phyloP scores from a whole-genome alignment of 2,329 filamentous ascomycete genomes.

The Diaporthe eres region DNA sequence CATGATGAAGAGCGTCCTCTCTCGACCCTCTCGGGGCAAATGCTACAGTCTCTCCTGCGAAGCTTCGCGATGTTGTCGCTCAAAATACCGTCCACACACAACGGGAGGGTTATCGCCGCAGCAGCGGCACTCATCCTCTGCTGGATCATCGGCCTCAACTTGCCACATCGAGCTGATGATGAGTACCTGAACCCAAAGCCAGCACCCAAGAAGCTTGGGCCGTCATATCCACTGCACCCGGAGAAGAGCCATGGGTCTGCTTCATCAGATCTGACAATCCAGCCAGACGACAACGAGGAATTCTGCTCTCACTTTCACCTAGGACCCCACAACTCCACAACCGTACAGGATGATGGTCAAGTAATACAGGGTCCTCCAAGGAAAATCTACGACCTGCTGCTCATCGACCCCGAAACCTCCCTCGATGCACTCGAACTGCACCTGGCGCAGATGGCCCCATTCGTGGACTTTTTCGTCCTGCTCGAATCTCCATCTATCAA shows the following conservation, averaged over 20 bases:
- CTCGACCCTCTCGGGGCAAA: not conserved
- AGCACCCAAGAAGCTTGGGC: not conserved
- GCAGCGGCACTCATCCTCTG: slow-evolving; percentile 31
- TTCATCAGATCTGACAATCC: not conserved
- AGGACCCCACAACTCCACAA: slow-evolving; percentile 23
- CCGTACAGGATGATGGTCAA: slow-evolving; percentile 49
- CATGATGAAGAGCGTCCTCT: not conserved
- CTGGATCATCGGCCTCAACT: slow-evolving; percentile 35
- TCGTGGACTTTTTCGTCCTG: slow-evolving; percentile 60
- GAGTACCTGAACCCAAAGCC: not conserved
- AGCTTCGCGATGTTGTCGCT: slow-evolving; percentile 28
- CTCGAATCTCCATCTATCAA: slow-evolving; percentile 51
- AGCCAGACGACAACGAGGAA: not conserved
- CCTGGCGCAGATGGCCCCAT: slow-evolving; percentile 47
- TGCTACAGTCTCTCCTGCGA: not conserved
- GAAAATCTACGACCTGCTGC: slow-evolving; percentile 44
- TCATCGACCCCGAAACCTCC: slow-evolving; percentile 42
- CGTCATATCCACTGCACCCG: too few relatives aligned
- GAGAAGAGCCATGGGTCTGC: slow-evolving; percentile 11
- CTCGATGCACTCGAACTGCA: slow-evolving; percentile 43
- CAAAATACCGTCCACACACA: slow-evolving; percentile 31
- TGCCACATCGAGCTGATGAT: slow-evolving; percentile 15
- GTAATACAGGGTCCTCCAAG: slow-evolving; percentile 44
- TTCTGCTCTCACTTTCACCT: slow-evolving; percentile 40
- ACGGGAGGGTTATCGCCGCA: slow-evolving; percentile 19